Evolutionary conservation across 768 basidiomycete genomes (phyloP).

Genomic region (Cubamyces sp.): DNA sequence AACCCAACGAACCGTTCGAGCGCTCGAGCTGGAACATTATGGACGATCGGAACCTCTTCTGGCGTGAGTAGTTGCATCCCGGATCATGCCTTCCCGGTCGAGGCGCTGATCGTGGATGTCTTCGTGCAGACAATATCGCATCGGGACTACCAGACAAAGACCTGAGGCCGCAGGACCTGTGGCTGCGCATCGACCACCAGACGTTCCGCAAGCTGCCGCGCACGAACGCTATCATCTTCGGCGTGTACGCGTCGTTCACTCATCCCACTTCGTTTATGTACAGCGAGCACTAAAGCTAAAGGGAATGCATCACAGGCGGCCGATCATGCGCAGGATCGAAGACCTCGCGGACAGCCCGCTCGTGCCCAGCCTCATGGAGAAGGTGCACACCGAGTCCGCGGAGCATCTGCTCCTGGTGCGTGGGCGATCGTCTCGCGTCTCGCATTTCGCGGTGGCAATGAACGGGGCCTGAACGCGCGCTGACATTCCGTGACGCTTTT

Average conservation of each 20-base stretch:
- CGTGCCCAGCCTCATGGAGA: slow-evolving; percentile 38
- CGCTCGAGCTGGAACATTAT: slow-evolving; percentile 41
- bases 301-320: slow-evolving; percentile 30
- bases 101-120: not conserved
- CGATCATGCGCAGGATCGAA: slow-evolving; percentile 37
- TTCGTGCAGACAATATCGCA: slow-evolving; percentile 30
- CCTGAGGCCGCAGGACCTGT: slow-evolving; percentile 37
- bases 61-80: slow-evolving; percentile 32
- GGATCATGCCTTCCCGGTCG: too few relatives aligned
- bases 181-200: slow-evolving; percentile 41
- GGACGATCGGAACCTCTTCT: slow-evolving; percentile 36
- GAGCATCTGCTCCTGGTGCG: slow-evolving; percentile 36
- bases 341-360: slow-evolving; percentile 39
- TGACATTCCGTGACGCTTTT: not conserved
- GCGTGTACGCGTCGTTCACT: slow-evolving; percentile 27
- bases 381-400: slow-evolving; percentile 36
- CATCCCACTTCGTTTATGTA: not conserved
- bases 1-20: slow-evolving; percentile 40
- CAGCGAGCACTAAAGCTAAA: not conserved
- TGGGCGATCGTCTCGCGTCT: not conserved
- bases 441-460: too few relatives aligned
- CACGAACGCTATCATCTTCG: slow-evolving; percentile 39
- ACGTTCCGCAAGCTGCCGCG: slow-evolving; percentile 43
- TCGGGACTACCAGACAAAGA: slow-evolving; percentile 17
- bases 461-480: too few relatives aligned